Percentiles rank a stretch among this genome's conserved stretches.
Conservation (phyloP, 2,329 filamentous ascomycete species). For the Exophiala spinifera region DNA sequence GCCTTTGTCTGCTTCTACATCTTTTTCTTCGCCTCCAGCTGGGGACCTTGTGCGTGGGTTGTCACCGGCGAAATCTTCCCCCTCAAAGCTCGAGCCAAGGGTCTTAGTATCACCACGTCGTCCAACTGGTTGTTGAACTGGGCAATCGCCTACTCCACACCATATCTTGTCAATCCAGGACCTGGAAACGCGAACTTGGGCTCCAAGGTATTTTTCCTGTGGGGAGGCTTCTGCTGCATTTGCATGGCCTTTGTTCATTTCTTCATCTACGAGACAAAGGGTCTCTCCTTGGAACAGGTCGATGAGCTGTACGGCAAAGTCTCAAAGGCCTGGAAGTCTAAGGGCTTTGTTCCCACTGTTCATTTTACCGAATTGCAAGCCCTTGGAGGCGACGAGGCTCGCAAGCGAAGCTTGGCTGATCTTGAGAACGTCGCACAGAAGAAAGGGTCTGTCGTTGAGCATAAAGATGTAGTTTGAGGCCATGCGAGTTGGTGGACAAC, state of each 20-base stretch:
- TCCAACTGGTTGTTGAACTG: constrained; percentile 40
- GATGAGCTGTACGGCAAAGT: constrained; percentile 22
- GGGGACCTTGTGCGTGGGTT: constrained; percentile 63
- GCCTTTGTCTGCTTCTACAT: constrained; percentile 89
- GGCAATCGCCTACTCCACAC: constrained; percentile 33
- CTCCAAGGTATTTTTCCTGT: constrained; percentile 71
- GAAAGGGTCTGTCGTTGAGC: too few species aligned
- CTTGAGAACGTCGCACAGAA: neutral
- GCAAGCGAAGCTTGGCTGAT: neutral
- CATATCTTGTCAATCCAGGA: constrained; percentile 26
- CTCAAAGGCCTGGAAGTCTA: neutral
- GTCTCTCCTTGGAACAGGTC: constrained; percentile 34
- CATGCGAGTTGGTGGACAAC: too few species aligned
- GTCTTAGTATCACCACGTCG: constrained; percentile 35
- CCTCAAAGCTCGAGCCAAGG: constrained; percentile 36
- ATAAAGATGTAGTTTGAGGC: too few species aligned
- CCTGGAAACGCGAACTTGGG: constrained; percentile 26
- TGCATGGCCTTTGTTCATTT: constrained; percentile 31
- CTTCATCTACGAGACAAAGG: constrained; percentile 34
- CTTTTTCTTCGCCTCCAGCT: constrained; percentile 85
- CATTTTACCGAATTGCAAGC: neutral
- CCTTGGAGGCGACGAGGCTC: neutral
- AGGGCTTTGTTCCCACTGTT: neutral
- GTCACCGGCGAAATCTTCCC: constrained; percentile 45
- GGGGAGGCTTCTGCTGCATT: constrained; percentile 54